Evolutionary conservation across 768 basidiomycete species (phyloP), one percentile per base, ranked within the genome.

Genomic region (Galerina marginata): DNA sequence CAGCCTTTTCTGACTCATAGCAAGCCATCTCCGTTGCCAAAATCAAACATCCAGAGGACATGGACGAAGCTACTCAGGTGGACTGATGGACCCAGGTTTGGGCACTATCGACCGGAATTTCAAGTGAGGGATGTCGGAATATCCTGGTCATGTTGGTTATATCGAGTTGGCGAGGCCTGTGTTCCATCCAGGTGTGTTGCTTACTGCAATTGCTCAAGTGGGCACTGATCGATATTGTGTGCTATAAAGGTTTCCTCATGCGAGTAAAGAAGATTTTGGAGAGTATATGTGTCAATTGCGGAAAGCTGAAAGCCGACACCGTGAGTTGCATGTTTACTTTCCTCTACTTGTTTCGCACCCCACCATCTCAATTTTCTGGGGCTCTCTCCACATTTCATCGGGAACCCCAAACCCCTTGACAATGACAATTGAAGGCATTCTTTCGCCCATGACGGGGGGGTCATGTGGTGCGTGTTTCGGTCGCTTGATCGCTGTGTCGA

Each of bases 241-340:
- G 54, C 26, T 36, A 16, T 56, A 15, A 48, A 75, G 95, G 97
- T 54, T 99, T 99, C 79, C 89, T 99, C 70, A 84, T 93, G 75
- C 99, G 98, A 87, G 95, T 99, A 76, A 99, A 99, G 84, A 99
- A 99, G 84, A 97, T 99, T 72, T 78, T 98, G 81, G 97, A 99
- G 83, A 92, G 91, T 79, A 94, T 99, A 66, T 99, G 97, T 83
- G 93, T 96, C 67, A 96, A 96, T 73, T 99, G 97, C 75, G 97
- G 97, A 74, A 96, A 92, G 78, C 84, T 99, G 67, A 98, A 97
- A 83, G 93, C 92, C 65, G 94, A 98, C 79, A 89, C 89, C 84
- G 95, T 97, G 88, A 93, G 95, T 94, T 75, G 79, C 74, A 79
- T 84, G 20, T 20, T 79, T 74, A 67, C 61, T 79, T 87, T 86